Percentiles rank a stretch among this genome's conserved stretches.
phyloP scores from a whole-genome alignment of 2,329 filamentous ascomycete species.

The Arthrobotrys conoides region DNA sequence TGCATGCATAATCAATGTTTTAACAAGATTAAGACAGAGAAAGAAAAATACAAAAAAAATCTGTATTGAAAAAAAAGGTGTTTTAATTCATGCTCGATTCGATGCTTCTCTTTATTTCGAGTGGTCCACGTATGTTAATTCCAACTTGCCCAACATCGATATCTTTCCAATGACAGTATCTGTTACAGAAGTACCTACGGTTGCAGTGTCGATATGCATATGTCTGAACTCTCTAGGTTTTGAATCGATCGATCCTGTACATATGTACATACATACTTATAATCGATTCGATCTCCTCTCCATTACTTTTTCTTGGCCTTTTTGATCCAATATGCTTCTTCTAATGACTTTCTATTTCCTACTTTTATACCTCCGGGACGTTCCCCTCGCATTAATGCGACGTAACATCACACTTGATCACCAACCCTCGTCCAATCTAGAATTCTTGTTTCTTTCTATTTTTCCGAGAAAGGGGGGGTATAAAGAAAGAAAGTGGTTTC shows the following conservation, averaged over 20 bases:
- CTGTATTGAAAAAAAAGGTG: neutral
- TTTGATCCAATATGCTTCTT: neutral
- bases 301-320: constrained; percentile 5
- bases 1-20: neutral
- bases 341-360: neutral
- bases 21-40: neutral
- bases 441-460: neutral
- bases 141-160: neutral
- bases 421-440: constrained; percentile 1
- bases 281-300: constrained; percentile 9
- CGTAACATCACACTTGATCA: constrained; percentile 3
- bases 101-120: neutral
- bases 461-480: neutral
- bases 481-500: constrained; percentile 2
- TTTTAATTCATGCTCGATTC: neutral
- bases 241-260: neutral
- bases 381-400: neutral
- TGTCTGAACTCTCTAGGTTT: neutral
- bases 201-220: no score
- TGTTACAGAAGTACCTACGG: neutral
- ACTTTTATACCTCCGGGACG: neutral
- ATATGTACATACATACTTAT: neutral
- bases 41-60: neutral
- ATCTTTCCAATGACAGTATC: neutral
- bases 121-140: neutral